Conservation (phyloP, 2,329 filamentous ascomycete genomes). For the Alternaria ethzedia region DNA sequence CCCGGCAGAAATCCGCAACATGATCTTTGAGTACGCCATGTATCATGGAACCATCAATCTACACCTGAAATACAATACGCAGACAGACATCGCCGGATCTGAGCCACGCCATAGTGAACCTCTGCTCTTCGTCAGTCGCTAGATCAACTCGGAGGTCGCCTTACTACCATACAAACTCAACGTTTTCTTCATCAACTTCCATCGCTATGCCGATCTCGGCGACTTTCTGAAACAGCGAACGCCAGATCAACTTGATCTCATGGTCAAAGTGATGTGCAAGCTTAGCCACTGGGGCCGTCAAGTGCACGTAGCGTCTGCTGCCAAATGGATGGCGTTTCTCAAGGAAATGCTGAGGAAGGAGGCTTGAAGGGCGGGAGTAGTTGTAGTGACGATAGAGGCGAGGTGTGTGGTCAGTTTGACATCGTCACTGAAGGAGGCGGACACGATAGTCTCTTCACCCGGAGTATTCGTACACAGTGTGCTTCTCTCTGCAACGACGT, state of each 20-base stretch:
- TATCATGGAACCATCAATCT: too few relatives aligned
- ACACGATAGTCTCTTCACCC: background rate
- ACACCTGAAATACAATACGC: too few relatives aligned
- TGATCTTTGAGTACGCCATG: background rate
- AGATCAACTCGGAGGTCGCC: background rate
- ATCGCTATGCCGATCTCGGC: background rate
- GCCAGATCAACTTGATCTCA: background rate
- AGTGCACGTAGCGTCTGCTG: background rate
- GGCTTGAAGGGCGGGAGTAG: too few relatives aligned
- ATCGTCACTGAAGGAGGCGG: background rate
- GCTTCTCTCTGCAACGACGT: background rate
- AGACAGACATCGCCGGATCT: too few relatives aligned
- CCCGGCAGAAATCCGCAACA: background rate
- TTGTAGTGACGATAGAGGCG: too few relatives aligned
- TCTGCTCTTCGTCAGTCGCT: background rate
- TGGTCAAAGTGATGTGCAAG: background rate
- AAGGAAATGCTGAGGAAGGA: too few relatives aligned
- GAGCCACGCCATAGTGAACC: too few relatives aligned
- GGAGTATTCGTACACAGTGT: background rate
- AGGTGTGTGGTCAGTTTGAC: too few relatives aligned
- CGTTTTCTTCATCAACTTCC: accelerated
- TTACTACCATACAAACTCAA: background rate
- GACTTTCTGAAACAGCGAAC: accelerated
- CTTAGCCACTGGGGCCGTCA: too few relatives aligned
- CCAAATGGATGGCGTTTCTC: background rate